phyloP scores from a whole-genome alignment of 768 basidiomycete species.

The Candolleomyces efflorescens region DNA sequence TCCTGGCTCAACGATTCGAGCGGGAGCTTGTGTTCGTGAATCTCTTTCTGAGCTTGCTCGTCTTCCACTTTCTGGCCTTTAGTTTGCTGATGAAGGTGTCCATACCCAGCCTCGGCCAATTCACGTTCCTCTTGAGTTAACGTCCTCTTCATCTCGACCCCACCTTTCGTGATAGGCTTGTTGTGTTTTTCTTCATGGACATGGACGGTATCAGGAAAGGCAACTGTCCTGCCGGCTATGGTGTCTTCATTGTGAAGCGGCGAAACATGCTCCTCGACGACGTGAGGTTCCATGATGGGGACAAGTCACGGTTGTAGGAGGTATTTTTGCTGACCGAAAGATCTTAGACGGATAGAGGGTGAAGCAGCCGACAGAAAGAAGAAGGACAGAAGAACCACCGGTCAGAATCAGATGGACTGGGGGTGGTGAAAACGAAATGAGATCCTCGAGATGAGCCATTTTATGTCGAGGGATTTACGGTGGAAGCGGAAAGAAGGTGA shows the following conservation, averaged over 20 bases:
- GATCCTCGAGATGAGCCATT: too few species aligned
- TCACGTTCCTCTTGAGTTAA: constrained; percentile 65
- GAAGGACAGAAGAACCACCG: too few species aligned
- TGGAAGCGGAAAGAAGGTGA: too few species aligned
- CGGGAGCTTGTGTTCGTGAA: constrained; percentile 50
- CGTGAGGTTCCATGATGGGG: background rate
- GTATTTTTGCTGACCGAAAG: constrained; percentile 12
- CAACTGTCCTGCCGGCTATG: constrained; percentile 41
- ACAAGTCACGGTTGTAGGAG: constrained; percentile 6
- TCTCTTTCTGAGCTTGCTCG: constrained; percentile 31
- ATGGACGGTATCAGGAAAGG: constrained; percentile 40
- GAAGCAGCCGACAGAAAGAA: too few species aligned
- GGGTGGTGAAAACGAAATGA: too few species aligned
- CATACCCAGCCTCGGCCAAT: constrained; percentile 66
- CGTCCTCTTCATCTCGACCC: constrained; percentile 53
- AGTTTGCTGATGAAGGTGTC: constrained; percentile 43
- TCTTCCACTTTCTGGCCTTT: constrained; percentile 31
- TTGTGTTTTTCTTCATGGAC: constrained; percentile 35
- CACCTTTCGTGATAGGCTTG: constrained; percentile 41
- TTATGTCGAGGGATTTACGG: too few species aligned
- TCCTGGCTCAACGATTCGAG: constrained; percentile 35
- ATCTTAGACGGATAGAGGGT: background rate
- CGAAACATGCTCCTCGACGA: constrained; percentile 20
- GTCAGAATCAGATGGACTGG: too few species aligned
- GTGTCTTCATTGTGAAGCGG: constrained; percentile 28